Conservation (phyloP, 1,284 basidiomycete genomes). For the Trametes hirsuta region DNA sequence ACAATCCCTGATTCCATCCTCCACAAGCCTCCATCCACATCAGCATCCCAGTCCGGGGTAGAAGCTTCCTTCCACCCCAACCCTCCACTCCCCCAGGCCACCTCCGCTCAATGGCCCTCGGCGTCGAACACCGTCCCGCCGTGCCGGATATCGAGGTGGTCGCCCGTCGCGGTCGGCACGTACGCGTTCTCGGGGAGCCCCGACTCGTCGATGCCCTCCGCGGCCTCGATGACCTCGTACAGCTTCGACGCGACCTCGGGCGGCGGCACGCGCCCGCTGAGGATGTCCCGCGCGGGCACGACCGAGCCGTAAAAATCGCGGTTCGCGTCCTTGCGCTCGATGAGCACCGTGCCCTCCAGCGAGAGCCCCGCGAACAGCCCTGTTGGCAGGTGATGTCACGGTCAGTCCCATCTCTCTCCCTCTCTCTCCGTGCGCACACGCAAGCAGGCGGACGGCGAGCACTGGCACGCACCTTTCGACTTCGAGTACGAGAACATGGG, state of each 20-base stretch:
- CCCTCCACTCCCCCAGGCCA: not conserved
- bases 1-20: no score
- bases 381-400: slow-evolving; percentile 35
- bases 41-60: not conserved
- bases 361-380: slow-evolving; percentile 95
- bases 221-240: slow-evolving; percentile 95
- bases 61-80: not conserved
- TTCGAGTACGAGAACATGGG: slow-evolving; percentile 98
- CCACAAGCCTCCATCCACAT: no score
- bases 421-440: not conserved
- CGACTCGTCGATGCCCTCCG: slow-evolving; percentile 78
- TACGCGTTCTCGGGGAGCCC: slow-evolving; percentile 82
- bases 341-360: slow-evolving; percentile 92
- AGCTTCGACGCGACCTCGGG: slow-evolving; percentile 93
- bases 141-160: slow-evolving; percentile 53
- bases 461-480: slow-evolving; percentile 73
- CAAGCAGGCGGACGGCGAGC: not conserved
- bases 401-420: not conserved
- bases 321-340: slow-evolving; percentile 95
- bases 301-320: slow-evolving; percentile 94
- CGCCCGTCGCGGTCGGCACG: slow-evolving; percentile 69
- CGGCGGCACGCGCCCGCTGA: slow-evolving; percentile 91
- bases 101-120: slow-evolving; percentile 42
- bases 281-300: slow-evolving; percentile 88
- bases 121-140: slow-evolving; percentile 72